Evolutionary conservation across 2,329 filamentous ascomycete species (phyloP).

Genomic region (Thielaviopsis punctulata): DNA sequence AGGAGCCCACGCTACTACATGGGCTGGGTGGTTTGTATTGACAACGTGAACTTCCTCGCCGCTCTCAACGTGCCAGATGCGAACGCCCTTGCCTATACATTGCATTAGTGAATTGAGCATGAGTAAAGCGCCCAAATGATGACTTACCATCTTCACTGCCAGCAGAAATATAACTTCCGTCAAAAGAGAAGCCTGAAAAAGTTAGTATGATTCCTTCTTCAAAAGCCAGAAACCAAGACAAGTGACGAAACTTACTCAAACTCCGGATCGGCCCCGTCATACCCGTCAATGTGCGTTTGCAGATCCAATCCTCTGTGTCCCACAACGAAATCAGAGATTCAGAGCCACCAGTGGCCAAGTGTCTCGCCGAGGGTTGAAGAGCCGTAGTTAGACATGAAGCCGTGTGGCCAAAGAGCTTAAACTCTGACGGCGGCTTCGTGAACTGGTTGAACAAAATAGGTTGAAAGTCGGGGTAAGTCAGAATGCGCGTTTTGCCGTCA

Average conservation of each 20-base stretch:
- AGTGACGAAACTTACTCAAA: constrained; percentile 33
- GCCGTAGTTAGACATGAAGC: constrained; percentile 52
- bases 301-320: constrained; percentile 65
- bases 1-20: constrained; percentile 60
- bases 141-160: constrained; percentile 54
- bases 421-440: constrained; percentile 29
- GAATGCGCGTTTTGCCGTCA: constrained; percentile 52
- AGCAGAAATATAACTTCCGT: constrained; percentile 57
- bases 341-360: constrained; percentile 56
- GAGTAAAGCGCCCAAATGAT: too few species aligned
- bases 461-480: constrained; percentile 48
- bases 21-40: constrained; percentile 47
- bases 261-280: constrained; percentile 54
- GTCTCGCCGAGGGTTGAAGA: constrained; percentile 52
- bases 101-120: too few species aligned
- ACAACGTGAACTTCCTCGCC: constrained; percentile 57
- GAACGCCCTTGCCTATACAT: constrained; percentile 26
- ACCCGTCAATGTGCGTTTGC: constrained; percentile 50
- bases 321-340: constrained; percentile 62
- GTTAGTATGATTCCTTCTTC: not conserved
- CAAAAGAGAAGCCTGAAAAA: constrained; percentile 53
- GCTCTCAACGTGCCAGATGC: constrained; percentile 55
- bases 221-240: not conserved
- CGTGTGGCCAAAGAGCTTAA: constrained; percentile 54
- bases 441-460: constrained; percentile 34